Evolutionary conservation across 805 yeast species (phyloP).

Genomic region (Candida dendrica): DNA sequence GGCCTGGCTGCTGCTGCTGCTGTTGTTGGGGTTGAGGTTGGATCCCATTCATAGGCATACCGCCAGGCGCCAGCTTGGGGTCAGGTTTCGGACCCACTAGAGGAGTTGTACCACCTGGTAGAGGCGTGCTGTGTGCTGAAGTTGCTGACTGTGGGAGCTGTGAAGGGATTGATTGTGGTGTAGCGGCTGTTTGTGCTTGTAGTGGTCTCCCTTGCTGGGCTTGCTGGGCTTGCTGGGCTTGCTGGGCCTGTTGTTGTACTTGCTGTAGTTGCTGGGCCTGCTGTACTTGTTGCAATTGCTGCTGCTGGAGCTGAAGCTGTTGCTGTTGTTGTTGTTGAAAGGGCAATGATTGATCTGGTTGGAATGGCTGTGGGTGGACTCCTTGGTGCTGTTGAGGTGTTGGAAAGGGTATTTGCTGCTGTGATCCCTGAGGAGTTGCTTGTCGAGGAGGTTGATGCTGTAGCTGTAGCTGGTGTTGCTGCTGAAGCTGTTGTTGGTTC

Average conservation of each 20-base stretch:
- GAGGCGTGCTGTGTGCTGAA: too few species aligned
- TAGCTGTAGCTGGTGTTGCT: constrained; percentile 6
- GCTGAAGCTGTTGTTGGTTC: constrained; percentile 5
- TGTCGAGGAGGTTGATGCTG: too few species aligned
- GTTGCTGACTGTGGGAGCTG: too few species aligned
- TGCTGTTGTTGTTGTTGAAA: neutral
- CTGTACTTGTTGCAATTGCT: constrained; percentile 4
- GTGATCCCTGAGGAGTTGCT: neutral
- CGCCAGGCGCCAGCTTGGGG: too few species aligned
- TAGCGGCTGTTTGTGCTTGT: constrained; percentile 13
- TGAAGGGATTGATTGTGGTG: constrained; percentile 4
- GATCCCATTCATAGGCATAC: neutral
- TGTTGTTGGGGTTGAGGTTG: constrained; percentile 7
- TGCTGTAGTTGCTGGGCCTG: neutral
- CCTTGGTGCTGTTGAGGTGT: neutral
- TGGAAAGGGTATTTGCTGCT: neutral
- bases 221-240: constrained; percentile 3
- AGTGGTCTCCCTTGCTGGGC: constrained; percentile 13
- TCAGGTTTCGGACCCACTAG: too few species aligned
- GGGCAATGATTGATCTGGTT: neutral
- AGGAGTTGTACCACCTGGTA: too few species aligned
- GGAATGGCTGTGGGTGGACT: neutral
- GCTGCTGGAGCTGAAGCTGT: constrained; percentile 1
- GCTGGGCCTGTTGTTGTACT: neutral
- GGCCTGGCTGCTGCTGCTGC: constrained; percentile 11